phyloP scores from a whole-genome alignment of 306 rosid species.

The Datisca glomerata region DNA sequence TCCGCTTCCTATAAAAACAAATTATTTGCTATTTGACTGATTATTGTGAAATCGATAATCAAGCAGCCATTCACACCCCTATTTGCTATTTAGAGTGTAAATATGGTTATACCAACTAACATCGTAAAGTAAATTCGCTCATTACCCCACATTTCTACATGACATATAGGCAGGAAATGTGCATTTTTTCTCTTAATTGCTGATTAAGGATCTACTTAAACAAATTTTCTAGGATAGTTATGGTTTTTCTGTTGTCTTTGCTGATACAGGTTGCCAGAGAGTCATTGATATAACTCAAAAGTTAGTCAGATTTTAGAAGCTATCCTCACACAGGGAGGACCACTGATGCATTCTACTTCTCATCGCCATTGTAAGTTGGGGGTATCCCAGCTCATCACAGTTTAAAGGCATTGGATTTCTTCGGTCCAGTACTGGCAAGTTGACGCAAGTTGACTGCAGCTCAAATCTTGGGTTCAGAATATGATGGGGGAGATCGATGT shows the following conservation, averaged over 20 bases:
- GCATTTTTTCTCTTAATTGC: background rate
- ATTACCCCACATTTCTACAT: too few relatives aligned
- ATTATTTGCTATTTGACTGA: background rate
- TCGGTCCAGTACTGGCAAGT: too few relatives aligned
- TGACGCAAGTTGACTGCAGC: too few relatives aligned
- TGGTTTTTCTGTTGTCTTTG: constrained; percentile 13
- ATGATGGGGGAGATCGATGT: background rate
- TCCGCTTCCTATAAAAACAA: too few relatives aligned
- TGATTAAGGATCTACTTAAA: background rate
- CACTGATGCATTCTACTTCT: constrained; percentile 1
- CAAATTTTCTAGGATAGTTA: constrained; percentile 9
- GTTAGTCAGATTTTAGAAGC: constrained; percentile 10
- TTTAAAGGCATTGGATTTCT: background rate
- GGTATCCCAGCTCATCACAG: constrained; percentile 5
- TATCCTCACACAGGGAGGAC: background rate
- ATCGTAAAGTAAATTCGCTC: too few relatives aligned
- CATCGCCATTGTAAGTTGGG: constrained; percentile 6
- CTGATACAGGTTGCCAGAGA: constrained; percentile 74
- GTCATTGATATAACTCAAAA: constrained; percentile 39
- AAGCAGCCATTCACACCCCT: too few relatives aligned
- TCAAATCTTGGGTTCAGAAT: background rate
- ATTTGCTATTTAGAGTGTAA: too few relatives aligned
- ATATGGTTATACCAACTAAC: too few relatives aligned
- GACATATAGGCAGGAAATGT: too few relatives aligned
- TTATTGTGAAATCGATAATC: background rate